These are phyloP conservation scores for Nepenthes gracilis DNA, from an alignment of 148 eudicot species.

Conservation along the genomic window DNA sequence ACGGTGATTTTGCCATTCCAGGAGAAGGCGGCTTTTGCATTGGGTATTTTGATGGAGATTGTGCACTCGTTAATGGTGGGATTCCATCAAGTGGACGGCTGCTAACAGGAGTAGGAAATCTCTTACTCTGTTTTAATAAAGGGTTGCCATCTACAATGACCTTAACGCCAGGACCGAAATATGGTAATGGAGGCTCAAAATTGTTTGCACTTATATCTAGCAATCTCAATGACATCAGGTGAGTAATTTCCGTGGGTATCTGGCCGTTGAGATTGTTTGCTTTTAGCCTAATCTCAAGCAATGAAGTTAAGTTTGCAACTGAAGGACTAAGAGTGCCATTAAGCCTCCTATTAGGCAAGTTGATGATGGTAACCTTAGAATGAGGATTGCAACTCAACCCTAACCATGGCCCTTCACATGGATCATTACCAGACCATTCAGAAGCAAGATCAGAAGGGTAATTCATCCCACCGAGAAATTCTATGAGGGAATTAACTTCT, in stretches of 20 bases:
- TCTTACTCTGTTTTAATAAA: slow-evolving; percentile 12
- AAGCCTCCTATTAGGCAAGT: slow-evolving; percentile 42
- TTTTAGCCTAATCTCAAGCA: slow-evolving; percentile 36
- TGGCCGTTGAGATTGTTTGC: slow-evolving; percentile 37
- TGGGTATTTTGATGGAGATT: slow-evolving; percentile 13
- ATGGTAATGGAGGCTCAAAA: slow-evolving; percentile 52
- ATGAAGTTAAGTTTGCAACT: slow-evolving; percentile 28
- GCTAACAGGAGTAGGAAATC: slow-evolving; percentile 13
- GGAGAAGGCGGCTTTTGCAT: slow-evolving; percentile 10
- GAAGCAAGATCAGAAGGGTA: slow-evolving; percentile 41
- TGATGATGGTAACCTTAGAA: slow-evolving; percentile 32
- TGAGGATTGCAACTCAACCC: slow-evolving; percentile 44
- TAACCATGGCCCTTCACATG: slow-evolving; percentile 54
- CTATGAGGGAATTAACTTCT: slow-evolving; percentile 47
- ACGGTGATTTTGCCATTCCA: slow-evolving; percentile 10
- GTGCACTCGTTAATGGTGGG: slow-evolving; percentile 1
- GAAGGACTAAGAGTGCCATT: slow-evolving; percentile 65
- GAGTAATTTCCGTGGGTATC: slow-evolving; percentile 36
- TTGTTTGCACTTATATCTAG: slow-evolving; percentile 48
- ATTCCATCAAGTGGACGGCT: slow-evolving; percentile 9
- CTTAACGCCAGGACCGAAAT: slow-evolving; percentile 30
- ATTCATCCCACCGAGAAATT: slow-evolving; percentile 34
- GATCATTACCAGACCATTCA: slow-evolving; percentile 64
- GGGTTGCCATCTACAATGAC: slow-evolving; percentile 44
- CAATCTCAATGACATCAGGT: slow-evolving; percentile 39